phyloP scores from a whole-genome alignment of 768 basidiomycete genomes.

The Rhodosporidiobolus sp. region DNA sequence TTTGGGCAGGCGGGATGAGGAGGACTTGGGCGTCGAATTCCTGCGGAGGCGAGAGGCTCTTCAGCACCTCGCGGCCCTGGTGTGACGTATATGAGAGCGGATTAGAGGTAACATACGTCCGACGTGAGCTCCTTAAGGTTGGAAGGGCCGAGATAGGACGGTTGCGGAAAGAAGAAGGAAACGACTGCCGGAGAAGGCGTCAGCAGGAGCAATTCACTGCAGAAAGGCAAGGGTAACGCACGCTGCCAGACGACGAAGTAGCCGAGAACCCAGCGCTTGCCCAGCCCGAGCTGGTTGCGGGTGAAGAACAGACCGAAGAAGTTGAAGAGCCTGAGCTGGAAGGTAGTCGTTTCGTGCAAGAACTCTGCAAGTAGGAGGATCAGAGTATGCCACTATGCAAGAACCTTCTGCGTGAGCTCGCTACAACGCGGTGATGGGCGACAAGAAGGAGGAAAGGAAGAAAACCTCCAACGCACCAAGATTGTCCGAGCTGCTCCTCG shows the following conservation, averaged over 20 bases:
- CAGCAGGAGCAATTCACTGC: not conserved
- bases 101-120: conserved; percentile 8
- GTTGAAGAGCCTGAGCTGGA: conserved; percentile 28
- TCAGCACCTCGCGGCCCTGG: too few relatives aligned
- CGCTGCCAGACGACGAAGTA: conserved; percentile 24
- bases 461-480: not conserved
- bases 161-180: conserved; percentile 34
- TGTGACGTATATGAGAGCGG: too few relatives aligned
- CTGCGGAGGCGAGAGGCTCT: not conserved
- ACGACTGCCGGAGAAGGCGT: not conserved
- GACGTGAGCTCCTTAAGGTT: not conserved
- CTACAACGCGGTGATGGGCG: not conserved
- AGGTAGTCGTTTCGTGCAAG: conserved; percentile 8
- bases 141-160: conserved; percentile 23
- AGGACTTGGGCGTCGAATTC: conserved; percentile 29
- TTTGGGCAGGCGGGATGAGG: conserved; percentile 19
- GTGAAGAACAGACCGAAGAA: conserved; percentile 16
- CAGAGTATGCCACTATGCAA: too few relatives aligned
- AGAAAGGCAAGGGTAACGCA: not conserved
- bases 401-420: too few relatives aligned
- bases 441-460: not conserved
- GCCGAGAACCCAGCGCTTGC: not conserved
- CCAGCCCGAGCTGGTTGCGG: not conserved
- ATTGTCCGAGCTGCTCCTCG: not conserved
- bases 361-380: conserved; percentile 3